Conservation (phyloP, 352 stramenopile species). For the Phytophthora tentaculata region DNA sequence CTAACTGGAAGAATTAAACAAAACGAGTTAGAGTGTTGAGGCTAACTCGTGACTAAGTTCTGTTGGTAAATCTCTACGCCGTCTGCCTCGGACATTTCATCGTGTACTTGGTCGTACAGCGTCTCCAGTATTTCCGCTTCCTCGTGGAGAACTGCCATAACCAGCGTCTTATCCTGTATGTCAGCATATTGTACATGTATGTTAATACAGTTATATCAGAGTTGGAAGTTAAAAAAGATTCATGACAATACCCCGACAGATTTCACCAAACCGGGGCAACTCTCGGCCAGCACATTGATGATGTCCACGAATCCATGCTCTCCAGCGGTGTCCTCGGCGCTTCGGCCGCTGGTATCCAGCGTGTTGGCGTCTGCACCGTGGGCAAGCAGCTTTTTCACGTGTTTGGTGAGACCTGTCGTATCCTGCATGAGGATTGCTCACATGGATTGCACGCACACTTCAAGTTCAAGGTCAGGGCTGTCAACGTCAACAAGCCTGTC, state of each 20-base stretch:
- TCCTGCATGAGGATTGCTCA: too few species aligned
- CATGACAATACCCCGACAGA: conserved; percentile 24
- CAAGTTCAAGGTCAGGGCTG: too few species aligned
- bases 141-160: conserved; percentile 30
- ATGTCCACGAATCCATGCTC: conserved; percentile 53
- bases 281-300: conserved; percentile 36
- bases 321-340: conserved; percentile 45
- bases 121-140: conserved; percentile 17
- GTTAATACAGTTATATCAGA: too few species aligned
- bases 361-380: conserved; percentile 38
- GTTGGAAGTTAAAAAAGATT: too few species aligned
- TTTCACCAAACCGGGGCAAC: conserved; percentile 17
- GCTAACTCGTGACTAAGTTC: too few species aligned
- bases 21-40: too few species aligned
- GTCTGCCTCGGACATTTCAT: conserved; percentile 3
- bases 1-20: conserved; percentile 14
- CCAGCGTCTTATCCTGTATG: conserved; percentile 23
- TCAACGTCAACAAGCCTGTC: too few species aligned
- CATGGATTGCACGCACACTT: too few species aligned
- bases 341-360: conserved; percentile 36
- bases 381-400: conserved; percentile 51
- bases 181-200: background rate
- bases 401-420: conserved; percentile 53
- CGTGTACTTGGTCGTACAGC: conserved; percentile 24
- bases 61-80: conserved; percentile 10